Base-by-base conservation (phyloP, 495 filamentous ascomycete genomes). In the Podospora pseudocomata region DNA sequence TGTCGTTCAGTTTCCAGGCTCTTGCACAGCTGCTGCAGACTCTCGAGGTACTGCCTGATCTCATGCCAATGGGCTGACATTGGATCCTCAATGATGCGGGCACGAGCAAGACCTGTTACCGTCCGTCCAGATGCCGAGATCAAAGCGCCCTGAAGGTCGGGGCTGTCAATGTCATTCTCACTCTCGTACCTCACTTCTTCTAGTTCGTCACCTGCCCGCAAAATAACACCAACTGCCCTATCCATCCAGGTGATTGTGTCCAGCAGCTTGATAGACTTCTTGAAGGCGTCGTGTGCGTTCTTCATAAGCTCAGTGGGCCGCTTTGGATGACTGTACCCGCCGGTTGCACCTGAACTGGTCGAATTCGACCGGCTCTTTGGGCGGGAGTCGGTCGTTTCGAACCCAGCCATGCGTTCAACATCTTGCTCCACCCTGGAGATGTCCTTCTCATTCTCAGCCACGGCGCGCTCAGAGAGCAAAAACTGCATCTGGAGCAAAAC, bases 231-330 rank as follows among this genome's bases (percentile, higher is more conserved):
- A 19, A 77, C 26, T 2, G 75, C 76, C n/a, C 76, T 74, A 32
- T 78, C 76, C 75, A 78, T 78, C 76, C 76, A 78, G 28, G 72
- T 65, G 5, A 78, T 65, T 19, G 76, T 78, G 26, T 78, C 73
- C 7, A 78, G 66, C 18, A 78, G 34, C 55, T 74, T 72, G 26
- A 78, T 75, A 2, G 74, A 71, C 5, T 71, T 68, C 56, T 76
- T 77, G 15, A 78, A 67, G 1, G 75, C 73, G 16, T 78, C 76
- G 39, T 78, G 75, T 0, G 75, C 76, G 56, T 75, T 73, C 56
- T 78, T 78, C 76, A 78, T 78, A 4, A 78, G 64, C 39, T 76
- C 67, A 15, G 74, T 76, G 0, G 74, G 76, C 61, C 74, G 69
- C 34, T 67, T 67, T 59, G 65, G 65, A 44, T 27, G 23, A 18